Conservation (phyloP, 2,329 filamentous ascomycete species). For the Aspergillus luchuensis region DNA sequence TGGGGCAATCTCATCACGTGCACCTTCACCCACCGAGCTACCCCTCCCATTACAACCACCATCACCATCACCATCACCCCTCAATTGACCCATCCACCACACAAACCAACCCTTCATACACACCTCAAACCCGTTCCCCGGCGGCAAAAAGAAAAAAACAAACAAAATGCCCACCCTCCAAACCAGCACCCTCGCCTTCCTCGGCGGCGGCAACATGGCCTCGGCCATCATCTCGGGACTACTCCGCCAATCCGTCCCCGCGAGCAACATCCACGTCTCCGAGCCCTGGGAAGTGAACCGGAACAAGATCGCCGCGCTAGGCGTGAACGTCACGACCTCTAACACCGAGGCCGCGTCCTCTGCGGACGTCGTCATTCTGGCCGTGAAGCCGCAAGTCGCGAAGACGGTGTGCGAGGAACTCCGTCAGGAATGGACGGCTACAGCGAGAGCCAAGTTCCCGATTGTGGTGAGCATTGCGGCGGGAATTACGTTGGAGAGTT, state of each 20-base stretch:
- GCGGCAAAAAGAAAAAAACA: background rate
- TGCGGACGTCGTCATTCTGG: constrained; percentile 37
- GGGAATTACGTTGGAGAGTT: constrained; percentile 35
- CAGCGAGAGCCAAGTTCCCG: constrained; percentile 24
- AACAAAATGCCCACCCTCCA: constrained; percentile 29
- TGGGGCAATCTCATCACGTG: too few relatives aligned
- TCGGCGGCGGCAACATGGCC: constrained; percentile 42
- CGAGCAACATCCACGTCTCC: constrained; percentile 36
- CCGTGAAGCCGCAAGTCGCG: constrained; percentile 39
- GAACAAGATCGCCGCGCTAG: constrained; percentile 34
- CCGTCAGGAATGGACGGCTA: constrained; percentile 26
- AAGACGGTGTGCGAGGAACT: constrained; percentile 38
- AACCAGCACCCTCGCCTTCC: constrained; percentile 39
- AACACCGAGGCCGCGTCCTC: constrained; percentile 31
- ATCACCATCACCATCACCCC: background rate
- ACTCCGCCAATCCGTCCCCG: constrained; percentile 30
- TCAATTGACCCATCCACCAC: background rate
- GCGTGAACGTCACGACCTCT: constrained; percentile 34
- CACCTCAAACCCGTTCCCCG: background rate
- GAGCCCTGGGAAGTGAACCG: constrained; percentile 42
- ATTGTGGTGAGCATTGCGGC: constrained; percentile 39
- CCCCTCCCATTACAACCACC: too few relatives aligned
- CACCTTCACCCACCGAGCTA: too few relatives aligned
- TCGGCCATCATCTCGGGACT: constrained; percentile 40
- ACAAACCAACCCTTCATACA: background rate